Evolutionary conservation across 1,284 basidiomycete genomes (phyloP), one percentile per base, ranked within the genome.

Genomic region (Tilletia walkeri): DNA sequence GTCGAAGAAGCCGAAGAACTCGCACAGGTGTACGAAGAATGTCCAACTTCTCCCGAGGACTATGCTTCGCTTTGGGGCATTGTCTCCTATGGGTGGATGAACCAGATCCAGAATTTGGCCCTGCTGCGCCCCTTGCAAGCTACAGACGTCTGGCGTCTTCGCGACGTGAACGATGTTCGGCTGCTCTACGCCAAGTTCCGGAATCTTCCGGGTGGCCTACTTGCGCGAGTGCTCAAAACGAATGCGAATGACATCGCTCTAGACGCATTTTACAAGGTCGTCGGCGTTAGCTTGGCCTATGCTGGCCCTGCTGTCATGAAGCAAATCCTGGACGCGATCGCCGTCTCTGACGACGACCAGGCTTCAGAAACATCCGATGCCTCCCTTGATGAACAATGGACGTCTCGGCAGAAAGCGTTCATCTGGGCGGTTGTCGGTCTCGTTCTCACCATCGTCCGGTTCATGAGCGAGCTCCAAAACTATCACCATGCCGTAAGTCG

Each of bases 1-100:
- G 18, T 71, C 14, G 56, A 67, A 30, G 66, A 71, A 48, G 36
- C 70, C 20, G 72, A 72, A 24, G 67, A 70, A 39, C 48, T 67
- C 49, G 59, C 66, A 39, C 69, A 70, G 9, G 70, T 67, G 10
- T 80, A 80, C 63, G 70, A 68, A 12, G 66, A 70, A 45, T 79
- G 77, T 41, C 78, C 78, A 2, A 80, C 78, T 1, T 78, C 77
- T 4, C 78, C 78, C 1, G 78, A 80, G 59, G 78, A 80, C 63
- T 80, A 75, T 53, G 73, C 71, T 49, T 72, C 69, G 34, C 71
- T 80, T 6, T 70, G 70, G 66, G 67, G 73, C 50, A 72, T 73
- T 10, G 67, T 80, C 6, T 76, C 76, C 0, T 80, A 80, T 63
- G 69, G 73, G 9, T 80, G 78, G 78, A 80, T 80, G 78, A 72